phyloP scores from a whole-genome alignment of 208 protist species.

The Trypanosoma cruzi region DNA sequence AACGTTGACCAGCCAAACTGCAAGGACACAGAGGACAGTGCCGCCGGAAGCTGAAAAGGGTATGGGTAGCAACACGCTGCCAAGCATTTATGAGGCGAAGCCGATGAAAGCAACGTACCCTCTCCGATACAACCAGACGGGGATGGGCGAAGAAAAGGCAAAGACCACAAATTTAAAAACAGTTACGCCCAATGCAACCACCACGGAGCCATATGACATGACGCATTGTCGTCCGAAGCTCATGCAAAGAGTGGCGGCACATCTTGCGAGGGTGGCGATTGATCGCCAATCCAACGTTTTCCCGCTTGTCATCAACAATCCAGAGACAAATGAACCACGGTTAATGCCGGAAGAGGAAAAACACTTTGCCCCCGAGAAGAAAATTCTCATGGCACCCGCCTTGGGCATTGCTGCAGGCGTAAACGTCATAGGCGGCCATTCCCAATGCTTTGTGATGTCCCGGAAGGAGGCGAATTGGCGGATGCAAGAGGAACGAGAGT shows the following conservation, averaged over 20 bases:
- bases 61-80: background rate
- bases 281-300: constrained; percentile 33
- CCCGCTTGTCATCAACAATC: constrained; percentile 25
- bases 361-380: constrained; percentile 1
- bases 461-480: constrained; percentile 1
- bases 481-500: constrained; percentile 17
- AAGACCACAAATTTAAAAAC: background rate
- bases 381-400: constrained; percentile 21
- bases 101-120: background rate
- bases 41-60: background rate
- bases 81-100: background rate
- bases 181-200: background rate
- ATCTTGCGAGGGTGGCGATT: constrained; percentile 23
- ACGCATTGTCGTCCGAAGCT: constrained; percentile 15
- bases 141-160: background rate
- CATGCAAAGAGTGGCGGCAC: constrained; percentile 23
- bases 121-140: background rate
- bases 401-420: constrained; percentile 28
- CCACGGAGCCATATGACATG: background rate
- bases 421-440: constrained; percentile 22
- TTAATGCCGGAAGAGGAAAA: constrained; percentile 17
- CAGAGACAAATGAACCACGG: background rate
- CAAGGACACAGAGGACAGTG: background rate
- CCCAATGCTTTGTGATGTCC: constrained; percentile 14
- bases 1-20: background rate